Conservation (phyloP, 805 yeast genomes). For the Barnettozyma siamensis region DNA sequence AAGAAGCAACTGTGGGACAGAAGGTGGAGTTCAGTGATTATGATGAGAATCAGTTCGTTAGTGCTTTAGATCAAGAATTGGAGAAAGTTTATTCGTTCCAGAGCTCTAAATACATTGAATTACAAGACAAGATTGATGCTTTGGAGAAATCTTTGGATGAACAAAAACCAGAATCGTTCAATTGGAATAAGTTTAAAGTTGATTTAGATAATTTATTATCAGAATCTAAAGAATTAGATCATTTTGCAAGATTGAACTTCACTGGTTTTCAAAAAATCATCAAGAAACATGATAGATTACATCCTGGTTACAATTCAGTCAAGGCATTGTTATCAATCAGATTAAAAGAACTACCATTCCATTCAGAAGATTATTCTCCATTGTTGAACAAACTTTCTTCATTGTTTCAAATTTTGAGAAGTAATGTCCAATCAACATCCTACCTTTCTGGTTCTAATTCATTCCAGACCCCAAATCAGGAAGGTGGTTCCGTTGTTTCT, state of each 20-base stretch:
- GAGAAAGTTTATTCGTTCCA: constrained; percentile 78
- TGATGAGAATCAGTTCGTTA: constrained; percentile 67
- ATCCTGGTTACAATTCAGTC: constrained; percentile 75
- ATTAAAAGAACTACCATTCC: constrained; percentile 81
- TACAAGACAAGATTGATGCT: constrained; percentile 56
- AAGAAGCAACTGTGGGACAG: constrained; percentile 51
- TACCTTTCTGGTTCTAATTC: constrained; percentile 24
- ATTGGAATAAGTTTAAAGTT: constrained; percentile 55
- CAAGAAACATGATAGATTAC: constrained; percentile 91
- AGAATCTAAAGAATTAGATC: constrained; percentile 80
- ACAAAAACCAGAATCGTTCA: constrained; percentile 31
- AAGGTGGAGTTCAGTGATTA: constrained; percentile 54
- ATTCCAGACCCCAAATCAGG: constrained; percentile 19
- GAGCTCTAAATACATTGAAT: constrained; percentile 55
- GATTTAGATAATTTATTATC: constrained; percentile 69
- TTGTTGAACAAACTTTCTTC: constrained; percentile 76
- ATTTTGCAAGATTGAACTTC: constrained; percentile 84
- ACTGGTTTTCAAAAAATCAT: constrained; percentile 94
- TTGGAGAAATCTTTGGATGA: constrained; percentile 60
- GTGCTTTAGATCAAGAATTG: constrained; percentile 59
- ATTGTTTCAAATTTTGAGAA: constrained; percentile 75
- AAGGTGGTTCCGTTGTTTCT: constrained; percentile 19
- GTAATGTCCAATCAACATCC: constrained; percentile 43
- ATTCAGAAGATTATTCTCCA: constrained; percentile 93
- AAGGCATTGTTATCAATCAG: constrained; percentile 85